Evolutionary conservation across 2,329 filamentous ascomycete genomes (phyloP), one percentile per base, ranked within the genome.

Genomic region (Paracamarosporium sp.): DNA sequence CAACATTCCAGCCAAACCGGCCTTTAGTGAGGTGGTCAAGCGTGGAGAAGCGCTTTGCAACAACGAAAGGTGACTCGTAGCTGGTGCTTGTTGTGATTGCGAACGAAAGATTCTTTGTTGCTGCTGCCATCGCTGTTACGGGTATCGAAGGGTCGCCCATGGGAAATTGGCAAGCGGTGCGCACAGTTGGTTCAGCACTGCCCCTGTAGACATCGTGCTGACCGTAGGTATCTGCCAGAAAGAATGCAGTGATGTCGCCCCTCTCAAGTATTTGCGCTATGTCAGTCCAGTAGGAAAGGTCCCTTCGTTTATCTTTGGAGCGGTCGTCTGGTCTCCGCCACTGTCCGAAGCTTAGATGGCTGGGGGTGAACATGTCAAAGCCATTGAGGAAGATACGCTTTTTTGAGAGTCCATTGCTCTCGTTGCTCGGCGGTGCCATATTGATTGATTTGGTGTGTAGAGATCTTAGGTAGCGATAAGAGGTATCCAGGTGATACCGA

Each of bases 41-140:
- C 0, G 87, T 89, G 7, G 83, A 85, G 15, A 90, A 75, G 9
- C 86, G 74, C 20, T 87, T 76, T 0, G 88, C 87, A 5, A 90
- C 77, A 55, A 88, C 82, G 65, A 88, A 90, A 0, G 88, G 87
- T 62, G 86, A 82, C 67, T 89, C 86, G 60, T 89, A 90, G 0
- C 85, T 88, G 0, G 87, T 88, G 1, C 83, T 82, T 1, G 86
- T 82, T 0, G 88, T 90, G 1, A 90, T 84, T 1, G 87, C 87
- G 56, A 90, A 90, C 0, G 84, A 84, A 13, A 90, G 80, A 56
- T 79, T 87, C 62, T 84, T 81, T 0, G 88, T 90, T 0, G 80
- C 87, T 0, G 87, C 86, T 0, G 87, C 87, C 86, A 90, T 88
- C 3, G 87, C 86, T 1, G 86, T 80, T 0, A 90, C 79, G 2